Evolutionary conservation across 805 yeast species (phyloP).

Genomic region (Wickerhamiella sergipiensis): DNA sequence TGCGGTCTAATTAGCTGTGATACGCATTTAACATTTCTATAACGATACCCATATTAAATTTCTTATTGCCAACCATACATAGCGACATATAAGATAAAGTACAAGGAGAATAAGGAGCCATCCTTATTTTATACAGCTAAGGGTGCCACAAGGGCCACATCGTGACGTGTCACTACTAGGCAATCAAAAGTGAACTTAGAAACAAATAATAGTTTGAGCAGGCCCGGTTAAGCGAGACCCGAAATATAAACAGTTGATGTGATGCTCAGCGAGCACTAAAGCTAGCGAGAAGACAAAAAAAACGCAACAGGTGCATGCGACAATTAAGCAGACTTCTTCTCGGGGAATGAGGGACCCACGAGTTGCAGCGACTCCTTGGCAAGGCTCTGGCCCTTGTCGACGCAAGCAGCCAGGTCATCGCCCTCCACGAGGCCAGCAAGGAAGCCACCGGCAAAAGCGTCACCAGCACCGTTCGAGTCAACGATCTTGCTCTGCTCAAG

Average conservation of each 20-base stretch:
- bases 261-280: background rate
- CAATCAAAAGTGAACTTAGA: too few species aligned
- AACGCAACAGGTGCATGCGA: background rate
- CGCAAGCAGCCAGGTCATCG: conserved; percentile 41
- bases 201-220: background rate
- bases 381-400: conserved; percentile 87
- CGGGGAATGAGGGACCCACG: conserved; percentile 87
- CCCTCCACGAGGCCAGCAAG: conserved; percentile 75
- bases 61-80: background rate
- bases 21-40: too few species aligned
- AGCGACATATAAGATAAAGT: too few species aligned
- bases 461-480: conserved; percentile 99
- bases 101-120: too few species aligned
- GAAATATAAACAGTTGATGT: background rate
- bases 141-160: too few species aligned
- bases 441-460: conserved; percentile 95
- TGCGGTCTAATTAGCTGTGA: too few species aligned
- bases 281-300: background rate
- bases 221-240: background rate
- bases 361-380: conserved; percentile 86
- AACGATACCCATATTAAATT: too few species aligned
- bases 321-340: background rate
- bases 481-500: conserved; percentile 53
- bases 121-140: too few species aligned
- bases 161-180: too few species aligned